phyloP scores from a whole-genome alignment of 2,329 filamentous ascomycete genomes.

The Boeremia exigua region DNA sequence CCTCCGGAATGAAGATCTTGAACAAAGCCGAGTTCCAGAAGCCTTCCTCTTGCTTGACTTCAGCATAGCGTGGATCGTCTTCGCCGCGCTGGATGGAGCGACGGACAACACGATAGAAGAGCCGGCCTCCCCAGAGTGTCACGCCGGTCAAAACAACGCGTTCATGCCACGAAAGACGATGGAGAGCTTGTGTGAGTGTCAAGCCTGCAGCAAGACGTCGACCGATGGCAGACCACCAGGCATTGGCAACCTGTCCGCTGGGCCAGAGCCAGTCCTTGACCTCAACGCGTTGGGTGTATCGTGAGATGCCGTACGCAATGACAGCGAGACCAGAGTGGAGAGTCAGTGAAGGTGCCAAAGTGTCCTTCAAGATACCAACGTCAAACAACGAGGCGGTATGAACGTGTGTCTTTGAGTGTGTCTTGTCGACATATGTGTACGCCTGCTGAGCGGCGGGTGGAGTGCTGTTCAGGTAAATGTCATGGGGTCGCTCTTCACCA shows the following conservation, averaged over 20 bases:
- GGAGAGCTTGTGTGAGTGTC: slow-evolving; percentile 55
- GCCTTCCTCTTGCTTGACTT: slow-evolving; percentile 56
- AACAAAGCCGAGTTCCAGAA: slow-evolving; percentile 66
- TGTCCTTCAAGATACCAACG: slow-evolving; percentile 61
- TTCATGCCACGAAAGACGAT: slow-evolving; percentile 60
- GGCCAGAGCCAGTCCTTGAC: slow-evolving; percentile 68
- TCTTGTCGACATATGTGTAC: slow-evolving; percentile 31
- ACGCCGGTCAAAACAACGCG: slow-evolving; percentile 63
- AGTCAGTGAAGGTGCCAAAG: slow-evolving; percentile 61
- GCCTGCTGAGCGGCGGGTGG: slow-evolving; percentile 19
- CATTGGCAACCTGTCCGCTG: slow-evolving; percentile 60
- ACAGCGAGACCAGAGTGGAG: slow-evolving; percentile 61
- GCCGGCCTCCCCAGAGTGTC: slow-evolving; percentile 63
- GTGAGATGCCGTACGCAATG: slow-evolving; percentile 59
- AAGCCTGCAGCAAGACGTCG: slow-evolving; percentile 57
- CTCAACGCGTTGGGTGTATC: slow-evolving; percentile 62
- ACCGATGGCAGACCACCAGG: slow-evolving; percentile 66
- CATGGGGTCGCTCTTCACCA: slow-evolving; percentile 39
- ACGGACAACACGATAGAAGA: slow-evolving; percentile 61
- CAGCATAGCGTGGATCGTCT: slow-evolving; percentile 64
- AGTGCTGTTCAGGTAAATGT: slow-evolving; percentile 41
- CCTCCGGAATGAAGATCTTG: slow-evolving; percentile 63
- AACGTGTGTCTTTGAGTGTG: slow-evolving; percentile 43
- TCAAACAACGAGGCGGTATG: slow-evolving; percentile 43
- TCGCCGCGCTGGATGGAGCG: slow-evolving; percentile 58